A percentile compares a stretch with the other conserved stretches of the same genome.
Evolutionary conservation across 1,284 basidiomycete species (phyloP).

Genomic region (Cryptococcus hybrid): DNA sequence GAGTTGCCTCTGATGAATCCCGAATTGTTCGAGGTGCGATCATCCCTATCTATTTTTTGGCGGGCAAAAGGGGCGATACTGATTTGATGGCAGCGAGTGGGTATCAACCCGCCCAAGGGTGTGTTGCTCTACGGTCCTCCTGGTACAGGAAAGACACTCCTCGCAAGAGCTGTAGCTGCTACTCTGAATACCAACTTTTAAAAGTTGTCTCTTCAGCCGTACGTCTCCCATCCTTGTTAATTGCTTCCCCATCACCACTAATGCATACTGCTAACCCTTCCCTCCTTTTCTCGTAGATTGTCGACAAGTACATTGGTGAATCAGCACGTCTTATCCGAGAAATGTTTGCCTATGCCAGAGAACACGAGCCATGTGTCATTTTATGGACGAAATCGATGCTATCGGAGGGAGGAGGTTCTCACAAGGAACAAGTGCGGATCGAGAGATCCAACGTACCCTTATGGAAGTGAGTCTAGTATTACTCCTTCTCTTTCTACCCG

Average conservation of each 20-base stretch:
- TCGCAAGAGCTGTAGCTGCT: constrained; percentile 93
- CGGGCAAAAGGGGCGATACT: neutral
- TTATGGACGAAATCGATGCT: constrained; percentile 86
- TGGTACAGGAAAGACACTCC: constrained; percentile 92
- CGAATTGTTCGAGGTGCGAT: constrained; percentile 70
- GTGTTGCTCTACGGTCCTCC: constrained; percentile 97
- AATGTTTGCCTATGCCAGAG: constrained; percentile 97
- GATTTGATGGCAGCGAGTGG: constrained; percentile 63
- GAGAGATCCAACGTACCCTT: constrained; percentile 96
- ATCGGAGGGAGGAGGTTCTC: constrained; percentile 94
- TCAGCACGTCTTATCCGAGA: constrained; percentile 91
- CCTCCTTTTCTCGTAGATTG: constrained; percentile 58
- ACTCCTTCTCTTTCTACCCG: neutral
- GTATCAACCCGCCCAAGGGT: constrained; percentile 95
- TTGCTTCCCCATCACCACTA: neutral
- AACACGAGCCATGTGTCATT: constrained; percentile 90
- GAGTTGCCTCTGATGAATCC: constrained; percentile 94
- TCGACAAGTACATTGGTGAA: constrained; percentile 99
- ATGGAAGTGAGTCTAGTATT: constrained; percentile 74
- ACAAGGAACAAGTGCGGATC: constrained; percentile 97
- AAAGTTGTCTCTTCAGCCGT: constrained; percentile 96
- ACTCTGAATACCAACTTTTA: constrained; percentile 96
- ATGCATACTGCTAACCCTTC: too few species aligned
- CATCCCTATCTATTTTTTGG: neutral
- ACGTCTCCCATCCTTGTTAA: constrained; percentile 14